Conservation (phyloP, 2,329 filamentous ascomycete species). For the Calonectria henricotiae region DNA sequence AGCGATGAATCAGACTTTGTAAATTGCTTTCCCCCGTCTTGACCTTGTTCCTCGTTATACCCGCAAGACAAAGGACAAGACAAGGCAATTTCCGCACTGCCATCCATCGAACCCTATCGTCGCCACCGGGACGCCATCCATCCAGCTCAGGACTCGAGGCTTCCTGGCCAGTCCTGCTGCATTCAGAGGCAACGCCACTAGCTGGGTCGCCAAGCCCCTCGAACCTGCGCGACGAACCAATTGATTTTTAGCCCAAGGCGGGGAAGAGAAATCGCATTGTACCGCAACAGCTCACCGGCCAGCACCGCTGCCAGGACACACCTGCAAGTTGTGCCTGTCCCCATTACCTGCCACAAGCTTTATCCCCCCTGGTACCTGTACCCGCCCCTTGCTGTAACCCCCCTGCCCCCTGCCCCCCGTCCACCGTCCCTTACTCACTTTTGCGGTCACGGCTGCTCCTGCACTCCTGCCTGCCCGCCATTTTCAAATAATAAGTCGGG, state of each 20-base stretch:
- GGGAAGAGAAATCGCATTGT: constrained; percentile 37
- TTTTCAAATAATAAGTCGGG: constrained; percentile 53
- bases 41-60: constrained; percentile 25
- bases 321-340: constrained; percentile 33
- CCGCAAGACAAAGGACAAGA: constrained; percentile 29
- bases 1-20: constrained; percentile 34
- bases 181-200: constrained; percentile 46
- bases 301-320: constrained; percentile 42
- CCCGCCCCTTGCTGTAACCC: constrained; percentile 17
- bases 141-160: constrained; percentile 7
- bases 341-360: constrained; percentile 27
- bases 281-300: constrained; percentile 33
- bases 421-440: constrained; percentile 20
- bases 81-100: constrained; percentile 38
- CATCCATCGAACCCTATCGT: constrained; percentile 26
- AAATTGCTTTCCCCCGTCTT: neutral
- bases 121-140: constrained; percentile 18
- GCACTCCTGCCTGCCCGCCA: constrained; percentile 42
- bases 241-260: constrained; percentile 45
- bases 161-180: constrained; percentile 29
- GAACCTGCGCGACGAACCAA: constrained; percentile 46
- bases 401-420: constrained; percentile 25
- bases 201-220: constrained; percentile 45
- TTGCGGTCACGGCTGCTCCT: constrained; percentile 42
- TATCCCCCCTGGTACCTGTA: constrained; percentile 25